phyloP scores from a whole-genome alignment of 805 yeast genomes.

The Ogataea salicorniae region DNA sequence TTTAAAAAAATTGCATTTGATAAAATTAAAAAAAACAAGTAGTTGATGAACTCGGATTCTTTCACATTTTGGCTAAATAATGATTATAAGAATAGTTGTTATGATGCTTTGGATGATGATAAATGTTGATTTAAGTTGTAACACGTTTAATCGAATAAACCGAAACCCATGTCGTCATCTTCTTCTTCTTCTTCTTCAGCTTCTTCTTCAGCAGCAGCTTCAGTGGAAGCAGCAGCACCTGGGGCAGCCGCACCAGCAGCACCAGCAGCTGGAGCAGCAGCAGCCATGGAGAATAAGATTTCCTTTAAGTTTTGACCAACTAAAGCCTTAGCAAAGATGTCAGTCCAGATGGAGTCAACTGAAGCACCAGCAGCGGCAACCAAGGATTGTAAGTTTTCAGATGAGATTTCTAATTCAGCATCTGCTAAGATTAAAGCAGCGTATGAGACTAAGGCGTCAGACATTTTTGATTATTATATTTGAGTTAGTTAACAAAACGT shows the following conservation, averaged over 20 bases:
- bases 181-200: slow-evolving; percentile 51
- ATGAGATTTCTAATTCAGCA: slow-evolving; percentile 82
- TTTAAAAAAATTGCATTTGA: too few species aligned
- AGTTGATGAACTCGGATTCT: background rate
- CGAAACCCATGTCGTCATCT: slow-evolving; percentile 91
- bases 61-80: background rate
- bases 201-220: slow-evolving; percentile 54
- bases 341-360: slow-evolving; percentile 82
- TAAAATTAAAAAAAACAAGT: background rate
- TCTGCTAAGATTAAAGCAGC: slow-evolving; percentile 98
- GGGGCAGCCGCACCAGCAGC: slow-evolving; percentile 61
- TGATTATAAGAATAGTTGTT: background rate
- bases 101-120: background rate
- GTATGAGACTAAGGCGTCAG: slow-evolving; percentile 93
- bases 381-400: slow-evolving; percentile 77
- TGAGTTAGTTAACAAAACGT: background rate
- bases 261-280: slow-evolving; percentile 72
- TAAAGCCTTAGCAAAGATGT: slow-evolving; percentile 83
- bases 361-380: slow-evolving; percentile 79
- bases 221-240: slow-evolving; percentile 54
- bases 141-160: slow-evolving; percentile 73
- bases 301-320: slow-evolving; percentile 81
- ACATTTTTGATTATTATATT: slow-evolving; percentile 44
- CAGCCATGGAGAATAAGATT: slow-evolving; percentile 53
- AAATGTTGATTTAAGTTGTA: background rate